Conservation (phyloP, 139 green algal genomes). For the Pseudopediastrum boryanum region DNA sequence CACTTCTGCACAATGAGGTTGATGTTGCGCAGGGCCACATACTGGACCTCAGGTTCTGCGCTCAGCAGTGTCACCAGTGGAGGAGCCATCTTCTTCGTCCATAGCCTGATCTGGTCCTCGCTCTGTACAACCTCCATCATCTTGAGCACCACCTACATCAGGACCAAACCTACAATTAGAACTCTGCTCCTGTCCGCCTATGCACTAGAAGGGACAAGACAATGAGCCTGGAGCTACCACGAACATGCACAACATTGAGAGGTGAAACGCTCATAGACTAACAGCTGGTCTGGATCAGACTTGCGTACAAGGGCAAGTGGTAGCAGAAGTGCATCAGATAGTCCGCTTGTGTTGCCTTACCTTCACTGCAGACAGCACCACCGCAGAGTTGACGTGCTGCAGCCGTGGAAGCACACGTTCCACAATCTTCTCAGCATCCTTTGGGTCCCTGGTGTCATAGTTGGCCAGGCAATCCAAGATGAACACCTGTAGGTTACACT, state of each 20-base stretch:
- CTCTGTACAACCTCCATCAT: constrained; percentile 81
- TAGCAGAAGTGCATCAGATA: too few species aligned
- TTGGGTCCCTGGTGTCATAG: constrained; percentile 73
- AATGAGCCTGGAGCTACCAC: too few species aligned
- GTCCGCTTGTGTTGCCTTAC: too few species aligned
- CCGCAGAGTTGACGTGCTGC: constrained; percentile 97
- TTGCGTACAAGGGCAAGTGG: too few species aligned
- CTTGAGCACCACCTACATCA: constrained; percentile 72
- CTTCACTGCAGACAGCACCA: constrained; percentile 96
- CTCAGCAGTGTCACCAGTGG: constrained; percentile 97
- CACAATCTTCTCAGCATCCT: constrained; percentile 89
- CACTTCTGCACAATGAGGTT: constrained; percentile 92
- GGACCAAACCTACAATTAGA: too few species aligned
- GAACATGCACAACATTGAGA: too few species aligned
- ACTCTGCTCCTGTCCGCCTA: too few species aligned
- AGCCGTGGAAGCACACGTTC: constrained; percentile 96
- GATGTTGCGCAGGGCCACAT: constrained; percentile 98
- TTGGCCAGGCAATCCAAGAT: constrained; percentile 92
- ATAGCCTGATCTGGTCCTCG: constrained; percentile 65
- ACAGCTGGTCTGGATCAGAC: too few species aligned
- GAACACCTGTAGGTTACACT: constrained; percentile 95
- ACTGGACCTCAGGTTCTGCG: constrained; percentile 96
- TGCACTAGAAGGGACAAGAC: too few species aligned
- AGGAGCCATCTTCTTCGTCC: constrained; percentile 94
- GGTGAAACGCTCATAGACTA: too few species aligned